Percentiles rank a stretch among this genome's conserved stretches.
Evolutionary conservation across 169 alveolate species (phyloP).

Genomic region (Plasmodium adleri): DNA sequence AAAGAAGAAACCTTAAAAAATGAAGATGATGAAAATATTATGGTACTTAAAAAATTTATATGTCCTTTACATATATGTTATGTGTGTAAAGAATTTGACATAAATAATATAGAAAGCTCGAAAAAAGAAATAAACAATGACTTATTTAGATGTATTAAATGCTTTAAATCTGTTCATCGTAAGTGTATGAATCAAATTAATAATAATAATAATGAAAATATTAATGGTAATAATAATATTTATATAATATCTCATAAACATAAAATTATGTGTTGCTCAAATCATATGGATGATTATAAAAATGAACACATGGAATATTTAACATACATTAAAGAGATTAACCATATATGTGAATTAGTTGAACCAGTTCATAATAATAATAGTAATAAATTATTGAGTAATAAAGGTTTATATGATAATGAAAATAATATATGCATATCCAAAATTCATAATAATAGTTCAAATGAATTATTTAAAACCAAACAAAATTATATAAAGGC

Average conservation of each 20-base stretch:
- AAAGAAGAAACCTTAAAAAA: not conserved
- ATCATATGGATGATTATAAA: slow-evolving; percentile 35
- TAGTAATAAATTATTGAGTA: too few species aligned
- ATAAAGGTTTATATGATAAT: too few species aligned
- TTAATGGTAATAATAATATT: slow-evolving; percentile 19
- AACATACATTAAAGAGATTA: not conserved
- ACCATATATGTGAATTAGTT: too few species aligned
- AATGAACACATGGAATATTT: slow-evolving; percentile 35
- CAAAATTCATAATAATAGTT: too few species aligned
- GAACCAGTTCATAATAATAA: too few species aligned
- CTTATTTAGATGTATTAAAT: slow-evolving; percentile 48
- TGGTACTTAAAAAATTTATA: slow-evolving; percentile 16
- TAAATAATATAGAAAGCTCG: slow-evolving; percentile 16
- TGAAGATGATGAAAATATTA: not conserved
- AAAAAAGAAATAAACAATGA: slow-evolving; percentile 10
- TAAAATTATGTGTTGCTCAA: slow-evolving; percentile 43
- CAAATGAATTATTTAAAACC: too few species aligned
- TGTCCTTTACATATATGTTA: slow-evolving; percentile 69
- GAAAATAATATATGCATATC: too few species aligned
- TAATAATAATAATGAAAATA: slow-evolving; percentile 12
- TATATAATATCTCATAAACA: slow-evolving; percentile 41
- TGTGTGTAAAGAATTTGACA: slow-evolving; percentile 51
- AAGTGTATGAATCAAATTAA: slow-evolving; percentile 29
- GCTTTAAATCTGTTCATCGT: slow-evolving; percentile 49
- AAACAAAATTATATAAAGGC: too few species aligned